Evolutionary conservation across 2,329 filamentous ascomycete species (phyloP).

Genomic region (Claviceps purpurea): DNA sequence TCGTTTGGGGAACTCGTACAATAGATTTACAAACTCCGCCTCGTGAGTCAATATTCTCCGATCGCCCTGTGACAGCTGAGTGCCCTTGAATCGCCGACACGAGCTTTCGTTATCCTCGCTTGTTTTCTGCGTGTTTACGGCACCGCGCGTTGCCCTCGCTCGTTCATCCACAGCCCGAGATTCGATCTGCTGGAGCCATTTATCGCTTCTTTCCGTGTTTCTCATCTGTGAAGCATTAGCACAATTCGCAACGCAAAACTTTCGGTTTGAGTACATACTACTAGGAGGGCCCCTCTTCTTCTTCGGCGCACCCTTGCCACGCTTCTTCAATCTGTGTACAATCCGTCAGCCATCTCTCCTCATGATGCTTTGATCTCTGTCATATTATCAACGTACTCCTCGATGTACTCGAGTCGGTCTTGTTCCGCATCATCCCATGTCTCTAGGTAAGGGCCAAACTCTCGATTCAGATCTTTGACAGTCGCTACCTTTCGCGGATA

Average conservation of each 20-base stretch:
- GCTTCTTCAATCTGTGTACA: constrained; percentile 48
- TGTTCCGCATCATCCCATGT: constrained; percentile 66
- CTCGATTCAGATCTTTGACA: constrained; percentile 58
- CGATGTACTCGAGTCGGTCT: constrained; percentile 64
- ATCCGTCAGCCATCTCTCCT: constrained; percentile 14
- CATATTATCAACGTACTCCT: constrained; percentile 35
- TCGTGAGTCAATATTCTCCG: neutral
- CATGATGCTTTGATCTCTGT: neutral
- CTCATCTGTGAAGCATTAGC: constrained; percentile 12
- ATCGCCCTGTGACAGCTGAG: neutral
- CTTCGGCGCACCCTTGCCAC: constrained; percentile 79
- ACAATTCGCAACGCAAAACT: no score
- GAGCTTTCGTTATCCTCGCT: neutral
- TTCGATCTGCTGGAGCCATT: neutral
- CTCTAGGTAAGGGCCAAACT: constrained; percentile 52
- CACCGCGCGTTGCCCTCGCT: neutral
- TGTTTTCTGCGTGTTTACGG: neutral
- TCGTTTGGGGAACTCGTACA: neutral
- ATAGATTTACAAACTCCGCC: neutral
- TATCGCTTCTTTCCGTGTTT: constrained; percentile 19
- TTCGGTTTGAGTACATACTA: constrained; percentile 9
- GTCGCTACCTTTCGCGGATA: constrained; percentile 68
- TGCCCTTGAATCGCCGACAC: no score
- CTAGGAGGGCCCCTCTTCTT: constrained; percentile 56
- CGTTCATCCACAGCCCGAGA: neutral